A percentile compares a stretch with the other conserved stretches of the same genome.
Conservation (phyloP, 768 basidiomycete species). For the Phanerochaete carnosa region DNA sequence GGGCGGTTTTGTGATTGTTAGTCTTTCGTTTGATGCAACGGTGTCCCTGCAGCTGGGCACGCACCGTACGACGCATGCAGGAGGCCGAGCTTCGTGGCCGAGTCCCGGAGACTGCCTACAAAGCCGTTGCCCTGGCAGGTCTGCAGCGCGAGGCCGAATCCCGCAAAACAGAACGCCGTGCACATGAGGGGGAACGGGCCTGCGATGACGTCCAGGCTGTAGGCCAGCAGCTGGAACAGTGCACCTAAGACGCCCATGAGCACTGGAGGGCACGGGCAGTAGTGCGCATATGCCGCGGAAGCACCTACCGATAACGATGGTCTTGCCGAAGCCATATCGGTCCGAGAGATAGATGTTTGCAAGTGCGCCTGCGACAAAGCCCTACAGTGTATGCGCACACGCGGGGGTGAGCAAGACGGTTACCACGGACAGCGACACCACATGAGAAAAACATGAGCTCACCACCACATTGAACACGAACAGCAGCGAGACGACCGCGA, state of each 20-base stretch:
- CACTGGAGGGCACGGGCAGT: neutral
- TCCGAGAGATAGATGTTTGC: conserved; percentile 46
- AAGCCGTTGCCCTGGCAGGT: conserved; percentile 74
- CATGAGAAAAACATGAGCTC: conserved; percentile 10
- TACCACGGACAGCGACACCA: neutral
- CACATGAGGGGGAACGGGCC: conserved; percentile 67
- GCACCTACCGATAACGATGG: neutral
- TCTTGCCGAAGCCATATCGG: conserved; percentile 46
- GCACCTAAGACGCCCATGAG: conserved; percentile 36
- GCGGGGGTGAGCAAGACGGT: neutral
- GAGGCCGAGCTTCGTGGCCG: conserved; percentile 62
- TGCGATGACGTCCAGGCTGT: conserved; percentile 47
- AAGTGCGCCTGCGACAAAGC: conserved; percentile 47
- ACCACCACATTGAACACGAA: conserved; percentile 51
- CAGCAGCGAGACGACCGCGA: conserved; percentile 54
- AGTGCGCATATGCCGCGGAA: neutral
- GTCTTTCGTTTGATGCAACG: too few species aligned
- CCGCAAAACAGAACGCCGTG: conserved; percentile 41
- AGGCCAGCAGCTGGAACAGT: conserved; percentile 50
- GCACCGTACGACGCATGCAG: conserved; percentile 65
- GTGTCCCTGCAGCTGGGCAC: too few species aligned
- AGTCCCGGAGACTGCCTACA: conserved; percentile 54
- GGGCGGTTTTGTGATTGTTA: neutral
- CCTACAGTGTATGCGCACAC: conserved; percentile 23
- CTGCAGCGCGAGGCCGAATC: conserved; percentile 47